Conservation (phyloP, 2,329 filamentous ascomycete genomes). For the Cryoendolithus antarcticus region DNA sequence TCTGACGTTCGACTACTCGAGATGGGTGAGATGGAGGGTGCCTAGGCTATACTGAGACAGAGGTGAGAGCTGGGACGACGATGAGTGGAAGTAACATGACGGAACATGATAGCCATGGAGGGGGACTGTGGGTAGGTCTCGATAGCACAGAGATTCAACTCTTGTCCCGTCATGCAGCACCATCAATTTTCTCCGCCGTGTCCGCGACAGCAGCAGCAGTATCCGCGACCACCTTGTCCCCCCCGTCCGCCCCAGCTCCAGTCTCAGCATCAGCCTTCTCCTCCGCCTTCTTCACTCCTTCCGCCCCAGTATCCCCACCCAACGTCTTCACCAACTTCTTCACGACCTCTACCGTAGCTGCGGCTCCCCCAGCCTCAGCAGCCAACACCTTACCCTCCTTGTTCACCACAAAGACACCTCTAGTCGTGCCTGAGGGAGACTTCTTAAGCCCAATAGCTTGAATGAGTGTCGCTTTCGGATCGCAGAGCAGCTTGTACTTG, state of each 20-base stretch:
- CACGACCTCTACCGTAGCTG: constrained; percentile 64
- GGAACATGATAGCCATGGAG: too few species aligned
- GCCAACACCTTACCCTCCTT: constrained; percentile 62
- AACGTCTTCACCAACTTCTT: constrained; percentile 52
- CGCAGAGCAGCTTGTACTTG: constrained; percentile 79
- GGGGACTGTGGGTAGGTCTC: too few species aligned
- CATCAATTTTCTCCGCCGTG: constrained; percentile 26
- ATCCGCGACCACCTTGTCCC: constrained; percentile 25
- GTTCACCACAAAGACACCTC: constrained; percentile 73
- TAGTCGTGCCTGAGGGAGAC: constrained; percentile 61
- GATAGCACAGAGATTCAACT: background rate
- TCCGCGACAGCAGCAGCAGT: constrained; percentile 35
- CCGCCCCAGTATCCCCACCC: constrained; percentile 17
- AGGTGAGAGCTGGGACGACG: too few species aligned
- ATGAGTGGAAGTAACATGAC: too few species aligned
- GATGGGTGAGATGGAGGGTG: too few species aligned
- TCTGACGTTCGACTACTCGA: too few species aligned
- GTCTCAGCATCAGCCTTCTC: constrained; percentile 15
- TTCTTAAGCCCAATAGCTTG: constrained; percentile 84
- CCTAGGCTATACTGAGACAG: too few species aligned
- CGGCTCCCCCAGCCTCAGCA: constrained; percentile 62
- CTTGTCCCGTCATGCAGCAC: background rate
- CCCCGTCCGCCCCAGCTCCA: constrained; percentile 21
- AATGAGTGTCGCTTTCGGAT: constrained; percentile 63
- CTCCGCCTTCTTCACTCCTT: constrained; percentile 24